Conservation (phyloP, 495 filamentous ascomycete species). For the Geopyxis carbonaria region DNA sequence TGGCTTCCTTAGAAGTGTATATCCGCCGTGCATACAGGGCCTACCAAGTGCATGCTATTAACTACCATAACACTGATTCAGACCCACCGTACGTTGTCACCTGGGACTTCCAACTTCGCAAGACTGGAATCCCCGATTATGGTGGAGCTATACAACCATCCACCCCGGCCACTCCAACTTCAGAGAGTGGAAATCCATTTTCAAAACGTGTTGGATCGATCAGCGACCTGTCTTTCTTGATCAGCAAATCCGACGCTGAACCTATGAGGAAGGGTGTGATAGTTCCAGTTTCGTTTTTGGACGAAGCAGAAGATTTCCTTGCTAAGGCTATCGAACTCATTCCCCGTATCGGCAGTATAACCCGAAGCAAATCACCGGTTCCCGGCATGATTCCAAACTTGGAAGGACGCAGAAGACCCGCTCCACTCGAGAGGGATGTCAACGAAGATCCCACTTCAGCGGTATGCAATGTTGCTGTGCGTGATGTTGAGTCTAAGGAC, state of each 20-base stretch:
- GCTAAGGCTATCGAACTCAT: slow-evolving; percentile 67
- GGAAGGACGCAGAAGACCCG: slow-evolving; percentile 49
- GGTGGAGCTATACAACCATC: slow-evolving; percentile 65
- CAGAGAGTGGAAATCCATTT: slow-evolving; percentile 42
- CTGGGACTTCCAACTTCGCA: slow-evolving; percentile 90
- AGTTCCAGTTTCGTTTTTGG: slow-evolving; percentile 77
- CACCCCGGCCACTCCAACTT: slow-evolving; percentile 65
- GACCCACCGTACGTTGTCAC: slow-evolving; percentile 71
- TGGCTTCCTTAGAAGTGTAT: slow-evolving; percentile 90
- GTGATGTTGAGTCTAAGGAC: slow-evolving; percentile 72
- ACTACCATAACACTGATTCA: slow-evolving; percentile 55
- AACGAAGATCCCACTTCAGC: slow-evolving; percentile 52
- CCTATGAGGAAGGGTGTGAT: slow-evolving; percentile 85
- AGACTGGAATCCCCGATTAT: slow-evolving; percentile 66
- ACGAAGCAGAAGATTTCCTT: slow-evolving; percentile 79
- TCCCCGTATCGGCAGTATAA: slow-evolving; percentile 34
- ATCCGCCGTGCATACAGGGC: slow-evolving; percentile 92
- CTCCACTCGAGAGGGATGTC: slow-evolving; percentile 29
- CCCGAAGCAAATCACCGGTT: slow-evolving; percentile 20
- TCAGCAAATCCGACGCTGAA: slow-evolving; percentile 48
- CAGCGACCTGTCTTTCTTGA: slow-evolving; percentile 84
- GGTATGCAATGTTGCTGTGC: slow-evolving; percentile 80
- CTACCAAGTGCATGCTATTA: slow-evolving; percentile 69
- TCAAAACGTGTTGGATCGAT: slow-evolving; percentile 69
- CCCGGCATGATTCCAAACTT: slow-evolving; percentile 51